Evolutionary conservation across 179 eudicot genomes (phyloP).

Genomic region (Beta corolliflora): DNA sequence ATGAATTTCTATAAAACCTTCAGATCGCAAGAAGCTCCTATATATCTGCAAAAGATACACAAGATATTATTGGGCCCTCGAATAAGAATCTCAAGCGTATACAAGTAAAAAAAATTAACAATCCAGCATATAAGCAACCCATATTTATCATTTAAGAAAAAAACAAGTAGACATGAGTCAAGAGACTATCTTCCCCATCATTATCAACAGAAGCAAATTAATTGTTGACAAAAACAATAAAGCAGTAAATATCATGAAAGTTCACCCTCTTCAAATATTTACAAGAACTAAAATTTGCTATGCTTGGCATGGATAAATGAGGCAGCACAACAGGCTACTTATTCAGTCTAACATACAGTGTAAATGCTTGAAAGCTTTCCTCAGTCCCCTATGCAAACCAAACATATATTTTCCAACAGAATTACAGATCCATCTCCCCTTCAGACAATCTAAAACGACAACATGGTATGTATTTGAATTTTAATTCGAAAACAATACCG

Average conservation of each 20-base stretch:
- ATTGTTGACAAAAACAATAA: not conserved
- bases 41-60: conserved; percentile 55
- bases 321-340: not conserved
- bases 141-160: not conserved
- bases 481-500: conserved; percentile 1
- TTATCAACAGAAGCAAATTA: not conserved
- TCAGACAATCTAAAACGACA: not conserved
- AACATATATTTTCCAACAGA: not conserved
- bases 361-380: not conserved
- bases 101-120: not conserved
- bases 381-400: not conserved
- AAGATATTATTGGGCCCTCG: conserved; percentile 7
- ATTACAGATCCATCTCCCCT: not conserved
- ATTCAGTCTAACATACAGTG: conserved; percentile 5
- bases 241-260: not conserved
- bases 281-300: not conserved
- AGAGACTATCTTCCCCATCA: not conserved
- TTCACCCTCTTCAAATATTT: not conserved
- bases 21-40: conserved; percentile 51
- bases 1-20: conserved; percentile 71
- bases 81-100: not conserved
- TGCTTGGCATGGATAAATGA: not conserved
- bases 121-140: not conserved
- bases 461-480: not conserved
- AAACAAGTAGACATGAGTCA: not conserved